Evolutionary conservation across 2,329 filamentous ascomycete genomes (phyloP).

Genomic region (Endothia cerciana): DNA sequence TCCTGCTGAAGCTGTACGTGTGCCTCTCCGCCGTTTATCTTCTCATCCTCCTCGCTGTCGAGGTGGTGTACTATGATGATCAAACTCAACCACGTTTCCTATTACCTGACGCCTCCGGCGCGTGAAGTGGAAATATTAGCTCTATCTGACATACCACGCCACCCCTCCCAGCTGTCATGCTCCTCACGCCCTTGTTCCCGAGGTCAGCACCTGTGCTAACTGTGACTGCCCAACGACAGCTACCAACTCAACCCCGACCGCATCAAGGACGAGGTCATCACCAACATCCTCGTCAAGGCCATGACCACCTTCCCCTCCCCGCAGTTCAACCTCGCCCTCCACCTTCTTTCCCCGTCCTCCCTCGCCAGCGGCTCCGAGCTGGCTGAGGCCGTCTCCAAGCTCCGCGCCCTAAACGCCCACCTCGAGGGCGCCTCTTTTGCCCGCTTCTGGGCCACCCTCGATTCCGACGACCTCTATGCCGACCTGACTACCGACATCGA

Average conservation of each 20-base stretch:
- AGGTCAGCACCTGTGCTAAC: background rate
- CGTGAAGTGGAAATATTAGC: constrained; percentile 75
- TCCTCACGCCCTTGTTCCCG: constrained; percentile 2
- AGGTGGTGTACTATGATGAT: constrained; percentile 66
- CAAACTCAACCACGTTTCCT: constrained; percentile 84
- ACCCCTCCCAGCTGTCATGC: constrained; percentile 2
- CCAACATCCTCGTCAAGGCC: constrained; percentile 98
- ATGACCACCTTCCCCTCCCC: constrained; percentile 96
- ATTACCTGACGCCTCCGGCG: constrained; percentile 79
- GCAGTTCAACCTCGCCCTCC: constrained; percentile 91
- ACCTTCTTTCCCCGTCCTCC: constrained; percentile 86
- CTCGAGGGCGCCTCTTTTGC: constrained; percentile 90
- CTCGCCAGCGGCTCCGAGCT: constrained; percentile 71
- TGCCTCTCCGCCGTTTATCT: constrained; percentile 27
- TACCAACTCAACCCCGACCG: constrained; percentile 99
- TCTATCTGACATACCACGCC: constrained; percentile 66
- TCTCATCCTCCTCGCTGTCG: background rate
- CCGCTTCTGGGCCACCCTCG: constrained; percentile 89
- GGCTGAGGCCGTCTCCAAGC: constrained; percentile 87
- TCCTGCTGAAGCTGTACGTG: constrained; percentile 94
- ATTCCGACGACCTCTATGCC: constrained; percentile 93
- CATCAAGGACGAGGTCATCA: constrained; percentile 93
- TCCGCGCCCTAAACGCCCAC: constrained; percentile 80
- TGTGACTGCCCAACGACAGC: constrained; percentile 49
- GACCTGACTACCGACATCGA: constrained; percentile 92